Base-by-base conservation (phyloP, 177 flowering plant species). In the Vitis hybrid region DNA sequence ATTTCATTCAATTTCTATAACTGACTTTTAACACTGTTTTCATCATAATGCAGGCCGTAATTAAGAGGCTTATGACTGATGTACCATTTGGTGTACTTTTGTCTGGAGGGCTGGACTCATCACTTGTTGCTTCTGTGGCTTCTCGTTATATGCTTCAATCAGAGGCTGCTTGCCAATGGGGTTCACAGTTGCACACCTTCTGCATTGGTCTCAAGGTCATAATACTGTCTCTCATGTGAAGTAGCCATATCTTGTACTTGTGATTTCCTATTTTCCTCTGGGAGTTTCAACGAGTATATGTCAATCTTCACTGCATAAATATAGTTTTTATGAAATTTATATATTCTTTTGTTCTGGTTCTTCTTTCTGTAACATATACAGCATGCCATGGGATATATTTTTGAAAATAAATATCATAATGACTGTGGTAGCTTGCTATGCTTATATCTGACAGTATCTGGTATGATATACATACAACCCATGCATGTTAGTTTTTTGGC, bases 51-150 rank as follows among this genome's bases (percentile, higher is more conserved):
- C 85, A 93, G 98, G 97, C 99, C 77, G 98, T 94, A 48, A 14
- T 80, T 29, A 94, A 94, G 84, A 86, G 99, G 76, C 90, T 94
- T 45, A 93, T 94, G 99, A 85, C 98, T 5, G 99, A 93, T 89
- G 99, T 94, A 10, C 98, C 99, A 62, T 94, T 94, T 81, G 98
- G 98, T 67, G 98, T 94, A 12, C 97, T 94, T 71, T 71, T 94
- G 65, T 94, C 97, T 69, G 98, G 98, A 76, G 98, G 98, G 55
- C 84, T 94, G 67, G 98, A 94, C 75, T 94, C 98, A 59, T 94
- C 97, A 50, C 96, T 94, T 72, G 99, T 94, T 77, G 99, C 99
- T 77, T 83, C 97, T 70, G 95, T 94, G 69, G 94, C 97, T 60
- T 82, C 89, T n/a, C 97, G 97, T 51, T 71, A 88, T 71, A 70